Evolutionary conservation across 495 filamentous ascomycete genomes (phyloP).

Genomic region (Aspergillus biplanus): DNA sequence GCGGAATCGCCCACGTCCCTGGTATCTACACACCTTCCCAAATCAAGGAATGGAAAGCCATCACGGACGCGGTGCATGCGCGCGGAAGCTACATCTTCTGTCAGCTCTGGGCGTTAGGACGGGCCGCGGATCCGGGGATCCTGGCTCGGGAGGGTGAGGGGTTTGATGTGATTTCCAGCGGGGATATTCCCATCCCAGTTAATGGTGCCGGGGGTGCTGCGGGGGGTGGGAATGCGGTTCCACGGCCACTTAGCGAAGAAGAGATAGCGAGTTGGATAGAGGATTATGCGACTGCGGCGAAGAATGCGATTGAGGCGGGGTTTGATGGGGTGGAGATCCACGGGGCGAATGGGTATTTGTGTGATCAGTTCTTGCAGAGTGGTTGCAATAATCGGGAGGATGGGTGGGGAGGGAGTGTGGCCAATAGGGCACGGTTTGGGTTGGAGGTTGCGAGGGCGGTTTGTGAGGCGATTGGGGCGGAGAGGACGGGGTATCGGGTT

Average conservation of each 20-base stretch:
- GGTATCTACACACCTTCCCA: conserved; percentile 53
- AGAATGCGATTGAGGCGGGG: conserved; percentile 66
- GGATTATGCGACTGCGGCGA: conserved; percentile 61
- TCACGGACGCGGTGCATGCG: conserved; percentile 54
- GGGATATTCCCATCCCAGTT: conserved; percentile 36
- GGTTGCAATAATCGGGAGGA: conserved; percentile 64
- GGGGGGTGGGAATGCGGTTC: conserved; percentile 23
- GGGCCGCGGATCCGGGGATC: conserved; percentile 50
- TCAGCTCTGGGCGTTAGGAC: conserved; percentile 62
- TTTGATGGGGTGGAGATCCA: conserved; percentile 82
- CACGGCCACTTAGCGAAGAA: conserved; percentile 53
- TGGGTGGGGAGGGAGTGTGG: conserved; percentile 66
- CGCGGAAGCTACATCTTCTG: conserved; percentile 55
- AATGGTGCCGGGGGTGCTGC: not conserved
- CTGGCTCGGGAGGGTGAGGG: conserved; percentile 30
- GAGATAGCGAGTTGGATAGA: conserved; percentile 60
- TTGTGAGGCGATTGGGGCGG: conserved; percentile 60
- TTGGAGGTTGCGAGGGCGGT: conserved; percentile 65
- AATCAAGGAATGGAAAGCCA: conserved; percentile 48
- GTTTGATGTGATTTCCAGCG: conserved; percentile 35
- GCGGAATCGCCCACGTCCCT: conserved; percentile 48
- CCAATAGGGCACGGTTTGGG: conserved; percentile 65
- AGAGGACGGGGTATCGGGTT: conserved; percentile 60
- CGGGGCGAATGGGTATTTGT: conserved; percentile 73
- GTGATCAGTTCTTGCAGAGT: conserved; percentile 74